Evolutionary conservation across 257 asterid genomes (phyloP).

Genomic region (Avicennia marina): DNA sequence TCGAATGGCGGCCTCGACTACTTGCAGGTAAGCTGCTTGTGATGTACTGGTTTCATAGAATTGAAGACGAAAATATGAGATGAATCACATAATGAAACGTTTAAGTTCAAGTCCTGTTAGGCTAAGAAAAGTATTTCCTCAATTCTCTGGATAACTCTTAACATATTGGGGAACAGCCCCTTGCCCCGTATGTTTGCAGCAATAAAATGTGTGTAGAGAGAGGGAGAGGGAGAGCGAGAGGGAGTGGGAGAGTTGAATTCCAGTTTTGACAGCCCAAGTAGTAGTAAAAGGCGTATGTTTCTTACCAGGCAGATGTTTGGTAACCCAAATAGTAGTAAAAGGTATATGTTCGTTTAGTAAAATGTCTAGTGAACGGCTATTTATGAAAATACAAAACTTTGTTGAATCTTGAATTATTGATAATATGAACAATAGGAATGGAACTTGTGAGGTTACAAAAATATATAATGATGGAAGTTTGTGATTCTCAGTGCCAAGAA

Average conservation of each 20-base stretch:
- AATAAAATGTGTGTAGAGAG: no score
- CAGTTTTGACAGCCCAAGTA: no score
- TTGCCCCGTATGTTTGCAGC: no score
- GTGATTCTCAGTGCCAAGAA: background rate
- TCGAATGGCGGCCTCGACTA: constrained; percentile 77
- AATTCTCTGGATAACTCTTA: no score
- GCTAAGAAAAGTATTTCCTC: background rate
- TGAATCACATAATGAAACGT: background rate
- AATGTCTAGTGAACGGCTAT: background rate
- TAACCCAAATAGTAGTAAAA: no score
- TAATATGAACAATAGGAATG: background rate
- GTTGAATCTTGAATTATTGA: background rate
- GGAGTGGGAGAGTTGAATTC: no score
- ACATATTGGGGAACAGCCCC: no score
- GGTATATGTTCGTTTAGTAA: no score
- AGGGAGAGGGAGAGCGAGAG: no score
- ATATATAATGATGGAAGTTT: background rate
- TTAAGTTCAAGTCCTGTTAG: background rate
- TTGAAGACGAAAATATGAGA: no score
- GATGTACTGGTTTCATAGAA: background rate
- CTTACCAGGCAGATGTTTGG: no score
- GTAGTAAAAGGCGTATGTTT: no score
- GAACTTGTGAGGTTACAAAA: background rate
- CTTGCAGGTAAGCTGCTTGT: constrained; percentile 53
- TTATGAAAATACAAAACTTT: background rate